Evolutionary conservation across 2,329 filamentous ascomycete genomes (phyloP), one percentile per base, ranked within the genome.

Genomic region (Epichloe sylvatica): DNA sequence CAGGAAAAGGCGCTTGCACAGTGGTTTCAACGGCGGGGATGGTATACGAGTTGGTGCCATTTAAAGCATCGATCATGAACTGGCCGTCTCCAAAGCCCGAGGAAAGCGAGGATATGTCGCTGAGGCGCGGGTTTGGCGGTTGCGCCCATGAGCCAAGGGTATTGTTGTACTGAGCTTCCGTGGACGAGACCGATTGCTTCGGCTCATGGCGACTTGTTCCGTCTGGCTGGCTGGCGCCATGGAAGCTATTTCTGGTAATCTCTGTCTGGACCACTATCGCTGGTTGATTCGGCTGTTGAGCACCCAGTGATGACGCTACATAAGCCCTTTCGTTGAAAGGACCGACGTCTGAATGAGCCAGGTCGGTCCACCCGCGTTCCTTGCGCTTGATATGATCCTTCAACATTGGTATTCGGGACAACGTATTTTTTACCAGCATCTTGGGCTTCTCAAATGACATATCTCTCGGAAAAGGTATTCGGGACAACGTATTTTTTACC

Each of bases 1-100:
- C 42, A 2, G 54, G 47, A 19, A 47, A 36, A 17, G 54, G 54
- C 15, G 53, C 46, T 23, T 47, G 47, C 36, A 56, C 53, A 25
- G 57, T 49, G 36, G 54, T 49, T n/a, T 46, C 39, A 30, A 55
- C 50, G 39, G 52, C 9, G 17, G 54, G 50, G 40, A n/a, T 45
- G 46, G 42, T 43, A 15, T 36, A 38, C 39, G 62, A 64, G 5
- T 69, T 68, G 25, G n/a, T 15, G 36, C 45, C 39, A n/a, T 44
- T 50, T 19, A 45, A 19, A 4, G 23, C 35, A 21, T 40, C n/a
- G 1, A 75, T 61, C 34, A 77, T 70, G 30, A 81, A 77, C 42
- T 80, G 75, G 23, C 73, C 76, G 56, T 83, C 78, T 17, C 79
- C 79, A 53, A 82, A 82, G 6, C 78, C 79, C 0, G 80, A 83